A percentile compares a stretch with the other conserved stretches of the same genome.
Evolutionary conservation across 495 filamentous ascomycete genomes (phyloP).

Genomic region (Neurospora sp.): DNA sequence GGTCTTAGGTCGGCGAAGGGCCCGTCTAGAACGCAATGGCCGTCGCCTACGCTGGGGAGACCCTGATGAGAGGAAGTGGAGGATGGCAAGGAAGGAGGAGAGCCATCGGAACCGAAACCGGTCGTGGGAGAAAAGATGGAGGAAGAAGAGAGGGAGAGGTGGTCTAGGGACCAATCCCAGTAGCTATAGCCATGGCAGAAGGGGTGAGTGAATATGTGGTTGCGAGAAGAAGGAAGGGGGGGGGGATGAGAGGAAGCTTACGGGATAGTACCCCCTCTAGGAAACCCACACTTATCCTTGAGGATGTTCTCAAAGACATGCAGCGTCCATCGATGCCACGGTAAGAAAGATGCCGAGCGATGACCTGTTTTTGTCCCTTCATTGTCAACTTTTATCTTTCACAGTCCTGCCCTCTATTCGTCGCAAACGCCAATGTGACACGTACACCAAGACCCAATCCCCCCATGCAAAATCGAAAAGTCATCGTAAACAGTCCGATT

Average conservation of each 20-base stretch:
- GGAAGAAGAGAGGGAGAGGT: not conserved
- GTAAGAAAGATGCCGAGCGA: not conserved
- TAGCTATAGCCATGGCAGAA: not conserved
- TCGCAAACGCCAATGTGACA: too few relatives aligned
- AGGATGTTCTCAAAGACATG: not conserved
- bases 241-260: not conserved
- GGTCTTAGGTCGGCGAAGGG: not conserved
- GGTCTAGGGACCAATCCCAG: slow-evolving; percentile 5
- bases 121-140: not conserved
- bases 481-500: slow-evolving; percentile 1
- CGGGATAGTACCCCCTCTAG: not conserved
- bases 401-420: too few relatives aligned
- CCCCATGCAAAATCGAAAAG: not conserved
- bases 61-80: not conserved
- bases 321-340: not conserved
- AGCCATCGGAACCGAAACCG: not conserved
- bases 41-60: not conserved
- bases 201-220: too few relatives aligned
- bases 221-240: too few relatives aligned
- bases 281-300: slow-evolving; percentile 1
- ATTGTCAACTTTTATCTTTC: too few relatives aligned
- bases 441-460: not conserved
- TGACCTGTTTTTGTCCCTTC: not conserved
- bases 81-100: not conserved
- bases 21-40: not conserved